phyloP scores from a whole-genome alignment of 2,329 filamentous ascomycete species.

The Aspergillus fijiensis region DNA sequence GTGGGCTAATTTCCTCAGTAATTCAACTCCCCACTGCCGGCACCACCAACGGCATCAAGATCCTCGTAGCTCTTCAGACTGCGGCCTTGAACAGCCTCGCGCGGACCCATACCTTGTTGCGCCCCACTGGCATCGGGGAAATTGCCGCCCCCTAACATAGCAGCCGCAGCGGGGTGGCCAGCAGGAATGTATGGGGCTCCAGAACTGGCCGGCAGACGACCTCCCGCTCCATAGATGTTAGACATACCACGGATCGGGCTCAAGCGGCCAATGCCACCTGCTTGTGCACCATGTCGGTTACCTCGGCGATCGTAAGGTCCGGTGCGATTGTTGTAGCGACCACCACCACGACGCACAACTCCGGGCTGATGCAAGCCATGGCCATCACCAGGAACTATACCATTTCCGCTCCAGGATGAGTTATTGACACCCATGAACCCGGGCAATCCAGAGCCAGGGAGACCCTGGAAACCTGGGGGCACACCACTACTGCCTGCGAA shows the following conservation, averaged over 20 bases:
- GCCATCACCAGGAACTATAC: slow-evolving; percentile 42
- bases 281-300: slow-evolving; percentile 54
- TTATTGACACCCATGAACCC: slow-evolving; percentile 33
- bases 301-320: slow-evolving; percentile 71
- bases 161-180: slow-evolving; percentile 42
- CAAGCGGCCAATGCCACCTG: slow-evolving; percentile 50
- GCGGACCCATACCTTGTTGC: slow-evolving; percentile 72
- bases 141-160: slow-evolving; percentile 45
- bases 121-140: slow-evolving; percentile 60
- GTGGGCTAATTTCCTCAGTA: slow-evolving; percentile 55
- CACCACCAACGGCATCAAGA: slow-evolving; percentile 77
- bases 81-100: slow-evolving; percentile 87
- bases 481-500: slow-evolving; percentile 45
- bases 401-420: slow-evolving; percentile 32
- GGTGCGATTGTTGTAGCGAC: slow-evolving; percentile 61
- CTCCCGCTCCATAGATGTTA: slow-evolving; percentile 37
- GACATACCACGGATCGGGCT: slow-evolving; percentile 40
- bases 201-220: slow-evolving; percentile 33
- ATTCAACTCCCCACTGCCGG: slow-evolving; percentile 80
- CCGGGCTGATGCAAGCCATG: slow-evolving; percentile 55
- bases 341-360: slow-evolving; percentile 67
- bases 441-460: slow-evolving; percentile 31
- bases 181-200: slow-evolving; percentile 38
- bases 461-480: slow-evolving; percentile 34
- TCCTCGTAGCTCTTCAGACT: slow-evolving; percentile 98